Percentiles rank a stretch among this genome's conserved stretches.
phyloP scores from a whole-genome alignment of 441 rosid species.

The Adansonia rubrostipa region DNA sequence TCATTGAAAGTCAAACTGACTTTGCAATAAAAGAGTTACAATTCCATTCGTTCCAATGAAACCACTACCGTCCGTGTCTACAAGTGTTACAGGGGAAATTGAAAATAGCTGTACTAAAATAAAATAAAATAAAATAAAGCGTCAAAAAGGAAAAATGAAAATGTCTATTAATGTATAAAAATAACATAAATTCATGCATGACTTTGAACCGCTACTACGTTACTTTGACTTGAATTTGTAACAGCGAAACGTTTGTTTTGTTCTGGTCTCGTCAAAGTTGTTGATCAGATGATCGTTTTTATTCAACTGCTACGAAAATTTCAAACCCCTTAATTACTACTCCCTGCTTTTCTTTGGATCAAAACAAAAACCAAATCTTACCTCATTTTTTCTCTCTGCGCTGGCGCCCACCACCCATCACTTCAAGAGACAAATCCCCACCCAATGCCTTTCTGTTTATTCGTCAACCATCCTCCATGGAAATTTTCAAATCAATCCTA shows the following conservation, averaged over 20 bases:
- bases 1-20: background rate
- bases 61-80: no score
- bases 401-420: slow-evolving; percentile 40
- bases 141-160: background rate
- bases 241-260: background rate
- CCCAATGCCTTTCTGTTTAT: no score
- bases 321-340: slow-evolving; percentile 8
- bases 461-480: slow-evolving; percentile 27
- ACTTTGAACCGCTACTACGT: background rate
- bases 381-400: background rate
- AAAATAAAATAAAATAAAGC: background rate
- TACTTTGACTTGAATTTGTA: background rate
- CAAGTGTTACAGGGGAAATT: no score
- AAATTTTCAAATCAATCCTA: slow-evolving; percentile 55
- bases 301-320: background rate
- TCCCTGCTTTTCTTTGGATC: background rate
- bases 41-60: background rate
- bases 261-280: background rate
- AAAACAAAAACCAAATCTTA: background rate
- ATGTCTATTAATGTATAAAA: background rate
- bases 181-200: background rate
- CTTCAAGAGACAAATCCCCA: background rate
- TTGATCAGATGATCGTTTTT: background rate
- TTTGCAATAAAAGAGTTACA: background rate
- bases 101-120: background rate